Base-by-base conservation (phyloP, 1,284 basidiomycete species). In the Erythrobasidium hasegawianum region DNA sequence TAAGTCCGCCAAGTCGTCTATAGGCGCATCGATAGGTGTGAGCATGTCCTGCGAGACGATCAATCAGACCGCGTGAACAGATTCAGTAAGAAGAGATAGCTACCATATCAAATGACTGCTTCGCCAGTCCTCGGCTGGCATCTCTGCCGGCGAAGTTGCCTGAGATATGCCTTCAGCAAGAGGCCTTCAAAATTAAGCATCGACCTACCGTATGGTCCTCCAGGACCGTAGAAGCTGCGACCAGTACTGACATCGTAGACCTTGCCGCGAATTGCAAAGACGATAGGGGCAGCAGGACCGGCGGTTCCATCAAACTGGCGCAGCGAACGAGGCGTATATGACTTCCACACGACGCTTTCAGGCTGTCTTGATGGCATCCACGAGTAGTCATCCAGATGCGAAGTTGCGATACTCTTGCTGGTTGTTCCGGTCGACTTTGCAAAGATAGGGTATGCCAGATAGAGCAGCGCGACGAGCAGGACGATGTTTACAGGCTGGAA, bases 121-220 rank as follows among this genome's bases (percentile, higher is more conserved):
- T 74, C 0, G 74, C 73, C 22, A 75, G 61, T 0, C 75, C 75
- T 38, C 75, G 68, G 38, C 73, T 72, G n/a, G 74, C 75, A 67
- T 75, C 75, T 20, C 75, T 53, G 1, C 75, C 75, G 2, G 73
- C 75, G 47, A 75, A 75, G 59, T 64, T 68, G 33, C 69, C 68
- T 62, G 71, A 70, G 0, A 72, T 64, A 71, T 14, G 66, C 66
- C 68, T 54, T n/a, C 27, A 22, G 40, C 45, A 27, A 41, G 39
- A 9, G 13, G 13, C 18, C 1, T 2, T n/a, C 1, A 11, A 5
- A 16, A 2, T 40, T 2, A 1, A n/a, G 7, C 10, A n/a, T 26
- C n/a, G 33, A 50, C 67, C 38, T 11, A 72, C 73, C 62, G 43
- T 65, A 65, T 41, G 62, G 62, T 39, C 62, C 62, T 29, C 62